Conservation (phyloP, 1,284 basidiomycete genomes). For the Violaceomyces palustris region DNA sequence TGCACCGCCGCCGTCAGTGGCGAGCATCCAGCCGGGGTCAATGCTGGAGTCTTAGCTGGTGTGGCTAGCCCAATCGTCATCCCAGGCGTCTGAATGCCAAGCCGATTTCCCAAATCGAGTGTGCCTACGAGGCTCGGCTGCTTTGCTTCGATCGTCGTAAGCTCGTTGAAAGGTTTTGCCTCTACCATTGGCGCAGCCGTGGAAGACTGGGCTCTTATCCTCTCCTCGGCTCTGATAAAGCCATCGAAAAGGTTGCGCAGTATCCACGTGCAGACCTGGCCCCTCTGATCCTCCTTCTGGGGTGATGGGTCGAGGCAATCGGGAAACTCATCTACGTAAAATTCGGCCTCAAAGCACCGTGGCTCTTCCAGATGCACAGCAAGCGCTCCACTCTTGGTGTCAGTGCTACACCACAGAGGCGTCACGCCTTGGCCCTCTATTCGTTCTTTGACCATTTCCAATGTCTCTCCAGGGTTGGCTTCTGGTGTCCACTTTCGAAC, state of each 20-base stretch:
- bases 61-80: slow-evolving; percentile 40
- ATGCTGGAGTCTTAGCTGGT: slow-evolving; percentile 30
- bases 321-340: slow-evolving; percentile 80
- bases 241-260: slow-evolving; percentile 49
- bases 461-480: slow-evolving; percentile 60
- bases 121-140: too few species aligned
- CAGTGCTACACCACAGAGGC: slow-evolving; percentile 77
- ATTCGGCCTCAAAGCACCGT: slow-evolving; percentile 84
- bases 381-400: slow-evolving; percentile 82
- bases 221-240: slow-evolving; percentile 40
- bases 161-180: too few species aligned
- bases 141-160: too few species aligned
- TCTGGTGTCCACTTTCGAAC: slow-evolving; percentile 28
- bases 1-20: slow-evolving; percentile 9
- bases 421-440: slow-evolving; percentile 89
- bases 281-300: slow-evolving; percentile 66
- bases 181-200: too few species aligned
- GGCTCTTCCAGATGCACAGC: slow-evolving; percentile 78
- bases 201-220: too few species aligned
- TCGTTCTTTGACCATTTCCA: slow-evolving; percentile 78
- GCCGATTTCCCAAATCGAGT: too few species aligned
- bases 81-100: slow-evolving; percentile 52
- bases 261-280: slow-evolving; percentile 45
- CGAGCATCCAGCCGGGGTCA: slow-evolving; percentile 14
- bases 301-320: slow-evolving; percentile 8